Base-by-base conservation (phyloP, 352 stramenopile genomes). In the Blastocystis sp. region DNA sequence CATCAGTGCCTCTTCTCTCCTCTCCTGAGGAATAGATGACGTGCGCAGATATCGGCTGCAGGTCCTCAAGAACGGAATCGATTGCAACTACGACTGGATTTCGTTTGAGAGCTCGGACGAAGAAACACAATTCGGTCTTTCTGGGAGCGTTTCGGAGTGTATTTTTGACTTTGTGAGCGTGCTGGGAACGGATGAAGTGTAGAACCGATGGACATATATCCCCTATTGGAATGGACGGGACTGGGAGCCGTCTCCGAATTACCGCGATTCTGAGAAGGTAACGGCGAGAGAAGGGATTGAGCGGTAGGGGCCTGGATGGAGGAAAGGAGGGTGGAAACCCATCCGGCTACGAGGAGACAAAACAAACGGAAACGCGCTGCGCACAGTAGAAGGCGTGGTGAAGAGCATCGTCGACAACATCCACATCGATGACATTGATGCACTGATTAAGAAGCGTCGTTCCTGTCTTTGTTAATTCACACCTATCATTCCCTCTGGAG, bases 321-420 rank as follows among this genome's bases (percentile, higher is more conserved):
- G 64, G 41, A 88, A 88, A 65, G 78, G 78, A 77, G 78, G 78
- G 4, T 88, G 78, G 78, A 88, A 88, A 34, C 78, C 78, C 11
- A 14, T 88, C 1, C 78, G 78, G 28, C 17, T 76, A 34, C 78
- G 78, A 78, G 78, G 11, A 7, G 78, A 88, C 28, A 88, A 88
- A 60, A 45, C 60, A 56, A 60, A 67, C 41, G 78, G 78, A 43
- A 88, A 88, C 48, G 21, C 45, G 2, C 11, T 76, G 0, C 43
- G 53, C 4, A 79, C 67, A 14, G 78, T 88, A 45, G 67, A 88
- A 53, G 70, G 70, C 52, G 78, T 88, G 67, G 17, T 79, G 17
- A 74, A 79, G 28, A 79, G 64, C 60, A 88, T 88, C 43, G 62
- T 78, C 14, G 64, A 88, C 56, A 77, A 84, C 23, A 84, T 84